Evolutionary conservation across 2,329 filamentous ascomycete species (phyloP), one percentile per base, ranked within the genome.

Genomic region (Acrocalymma vagum): DNA sequence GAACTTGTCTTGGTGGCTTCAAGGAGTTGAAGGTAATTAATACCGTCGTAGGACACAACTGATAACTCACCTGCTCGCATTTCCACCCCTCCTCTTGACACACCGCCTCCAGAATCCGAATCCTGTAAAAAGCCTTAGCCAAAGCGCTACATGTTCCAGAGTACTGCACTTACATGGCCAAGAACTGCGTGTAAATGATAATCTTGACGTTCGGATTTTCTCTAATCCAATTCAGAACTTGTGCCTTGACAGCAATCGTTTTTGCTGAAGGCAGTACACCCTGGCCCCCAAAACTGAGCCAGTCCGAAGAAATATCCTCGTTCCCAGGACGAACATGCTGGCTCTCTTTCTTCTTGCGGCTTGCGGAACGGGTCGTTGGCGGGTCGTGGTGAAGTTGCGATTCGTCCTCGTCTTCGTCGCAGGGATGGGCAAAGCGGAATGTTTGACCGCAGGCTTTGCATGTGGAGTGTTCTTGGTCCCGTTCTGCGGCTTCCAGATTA

Each of bases 131-230:
- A n/a, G 9, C 3, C 1, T 4, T 10, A 9, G 38, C 61, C 23
- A 63, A 48, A 24, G 4, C 10, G 3, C 7, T 8, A 14, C 9
- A 14, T 8, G 6, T 2, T 6, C 3, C 3, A 10, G 2, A 8
- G 1, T 6, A 1, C 8, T 9, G 5, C 1, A 48, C 60, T 54
- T 45, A 66, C 52, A 84, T 77, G 3, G 73, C 65, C 2, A 79
- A 61, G 44, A 82, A 86, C 50, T 86, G 81, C 0, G 78, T 81
- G 49, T 84, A 86, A 29, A 86, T 65, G 42, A 80, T 80, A 29
- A 84, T 75, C 62, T 86, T 86, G 26, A 74, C 73, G 0, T 69
- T 35, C 0, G 71, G 69, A 4, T 77, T 73, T 9, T 78, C 69
- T 1, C 64, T 42, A 1, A 70, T 29, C 75, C 74, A 78, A 17